Evolutionary conservation across 2,329 filamentous ascomycete genomes (phyloP), one percentile per base, ranked within the genome.

Genomic region (Aspergillus sp.): DNA sequence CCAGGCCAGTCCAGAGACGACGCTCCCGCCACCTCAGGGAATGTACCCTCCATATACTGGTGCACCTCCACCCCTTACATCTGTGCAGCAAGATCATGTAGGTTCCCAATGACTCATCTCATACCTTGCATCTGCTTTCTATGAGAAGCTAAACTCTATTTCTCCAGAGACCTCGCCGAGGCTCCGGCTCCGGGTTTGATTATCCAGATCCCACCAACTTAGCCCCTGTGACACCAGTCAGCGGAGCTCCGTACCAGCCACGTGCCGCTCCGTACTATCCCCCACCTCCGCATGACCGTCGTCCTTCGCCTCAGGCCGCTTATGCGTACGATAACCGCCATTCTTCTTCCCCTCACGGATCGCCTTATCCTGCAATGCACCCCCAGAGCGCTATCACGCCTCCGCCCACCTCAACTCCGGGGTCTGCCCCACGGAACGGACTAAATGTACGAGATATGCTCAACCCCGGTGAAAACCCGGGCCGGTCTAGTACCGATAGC

Each of bases 401-500:
- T 52, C 67, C 65, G 30, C 67, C 69, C 4, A 73, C 68, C 22
- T 74, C 74, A 27, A 71, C 63, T 47, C 76, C 64, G 50, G 68
- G 61, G 52, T 67, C 65, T 60, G 71, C 59, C 54, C 66, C 62
- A 54, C 70, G 79, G 48, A 74, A 72, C 51, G 77, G 77, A 5
- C 71, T 81, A 65, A 79, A 77, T 55, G 78, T 81, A 44, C 75
- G 78, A 45, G 79, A 80, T 57, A 79, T 81, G 73, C 66, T 81
- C 33, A 78, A 77, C 47, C 76, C 76, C 1, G 69, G 72, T 34
- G 75, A 77, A 54, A 67, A 70, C 56, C 66, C 70, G 20, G 71
- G 73, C 24, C 75, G 79, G 30, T 77, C 74, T 41, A 78, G 74
- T 57, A 77, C 75, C 27, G 79, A 81, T 65, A 81, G 77, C 59